Evolutionary conservation across 2,329 filamentous ascomycete genomes (phyloP), one percentile per base, ranked within the genome.

Genomic region (Alternaria sp.): DNA sequence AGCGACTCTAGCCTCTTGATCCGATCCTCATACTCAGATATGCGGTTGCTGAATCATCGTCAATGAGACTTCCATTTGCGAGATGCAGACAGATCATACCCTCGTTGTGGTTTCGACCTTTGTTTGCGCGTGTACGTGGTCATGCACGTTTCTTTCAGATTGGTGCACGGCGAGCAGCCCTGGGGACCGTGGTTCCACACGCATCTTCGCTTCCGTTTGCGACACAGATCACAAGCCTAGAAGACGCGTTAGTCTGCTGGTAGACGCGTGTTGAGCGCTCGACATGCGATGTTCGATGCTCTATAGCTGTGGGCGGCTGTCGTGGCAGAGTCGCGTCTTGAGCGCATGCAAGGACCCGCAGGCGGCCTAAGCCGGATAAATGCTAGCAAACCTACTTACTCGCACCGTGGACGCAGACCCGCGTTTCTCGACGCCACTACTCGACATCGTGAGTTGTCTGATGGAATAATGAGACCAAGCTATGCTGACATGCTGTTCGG

Each of bases 201-300:
- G 43, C 74, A 75, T 63, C 65, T 65, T 57, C 71, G 59, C 46
- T 75, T 75, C 32, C 71, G 68, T 50, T 67, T 69, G 17, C 71
- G 65, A 59, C 71, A 75, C 9, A 73, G 69, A 65, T 75, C 74
- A 49, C 70, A 75, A 19, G 71, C 69, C 71, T 74, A 40, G 6
- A 17, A 17, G 10, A 23, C 36, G 23, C 26, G 55, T 47, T 28
- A 44, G 28, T 26, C 4, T 12, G 2, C 21, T 28, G 4, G 5
- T n/a, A 13, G 13, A 23, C 40, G 44, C 28, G 17, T 15, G 7
- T 15, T 12, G 12, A 15, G 12, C 13, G 11, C 23, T 43, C 21
- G 21, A 9, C 5, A 30, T 25, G 56, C 30, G 46, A 51, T 13
- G 17, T 32, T 32, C 12, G 26, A 51, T 32, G 47, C 47, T 51